Conservation (phyloP, 225 moss, liverwort and hornwort genomes). For the Polytrichum formosum region DNA sequence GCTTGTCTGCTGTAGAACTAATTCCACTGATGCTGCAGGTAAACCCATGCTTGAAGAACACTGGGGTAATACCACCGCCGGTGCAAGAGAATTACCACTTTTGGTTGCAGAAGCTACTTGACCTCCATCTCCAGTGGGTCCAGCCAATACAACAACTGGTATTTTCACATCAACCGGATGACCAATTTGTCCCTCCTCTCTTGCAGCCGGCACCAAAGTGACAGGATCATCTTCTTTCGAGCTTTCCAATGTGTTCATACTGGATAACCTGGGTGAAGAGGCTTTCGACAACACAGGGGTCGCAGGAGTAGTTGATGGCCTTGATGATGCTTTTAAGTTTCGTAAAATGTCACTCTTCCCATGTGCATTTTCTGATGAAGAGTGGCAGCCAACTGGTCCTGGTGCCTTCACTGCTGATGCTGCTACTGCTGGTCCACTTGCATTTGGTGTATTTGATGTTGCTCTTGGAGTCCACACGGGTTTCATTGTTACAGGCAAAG, state of each 20-base stretch:
- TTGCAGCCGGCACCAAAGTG: not conserved
- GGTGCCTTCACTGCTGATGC: slow-evolving; percentile 21
- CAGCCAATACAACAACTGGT: slow-evolving; percentile 7
- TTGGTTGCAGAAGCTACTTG: slow-evolving; percentile 22
- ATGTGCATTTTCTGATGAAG: slow-evolving; percentile 32
- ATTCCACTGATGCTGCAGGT: slow-evolving; percentile 17
- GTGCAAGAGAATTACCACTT: slow-evolving; percentile 20
- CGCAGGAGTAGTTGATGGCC: slow-evolving; percentile 11
- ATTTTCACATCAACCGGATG: slow-evolving; percentile 20
- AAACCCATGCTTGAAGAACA: slow-evolving; percentile 13
- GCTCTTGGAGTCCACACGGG: slow-evolving; percentile 48
- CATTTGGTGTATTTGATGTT: slow-evolving; percentile 7
- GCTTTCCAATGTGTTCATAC: slow-evolving; percentile 7
- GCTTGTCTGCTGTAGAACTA: slow-evolving; percentile 5
- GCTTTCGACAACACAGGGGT: slow-evolving; percentile 24
- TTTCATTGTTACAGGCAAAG: slow-evolving; percentile 35
- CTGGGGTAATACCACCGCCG: slow-evolving; percentile 22
- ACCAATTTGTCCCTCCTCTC: slow-evolving; percentile 19
- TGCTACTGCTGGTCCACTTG: slow-evolving; percentile 7
- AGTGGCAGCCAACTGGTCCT: slow-evolving; percentile 20
- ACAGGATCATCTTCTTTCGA: slow-evolving; percentile 19
- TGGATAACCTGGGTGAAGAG: slow-evolving; percentile 27
- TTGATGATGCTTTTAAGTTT: slow-evolving; percentile 24
- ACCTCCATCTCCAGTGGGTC: slow-evolving; percentile 20
- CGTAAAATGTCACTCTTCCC: slow-evolving; percentile 38